These are phyloP conservation scores for Pistacia vera DNA, from an alignment of 345 rosid genomes.

Conservation along the genomic window DNA sequence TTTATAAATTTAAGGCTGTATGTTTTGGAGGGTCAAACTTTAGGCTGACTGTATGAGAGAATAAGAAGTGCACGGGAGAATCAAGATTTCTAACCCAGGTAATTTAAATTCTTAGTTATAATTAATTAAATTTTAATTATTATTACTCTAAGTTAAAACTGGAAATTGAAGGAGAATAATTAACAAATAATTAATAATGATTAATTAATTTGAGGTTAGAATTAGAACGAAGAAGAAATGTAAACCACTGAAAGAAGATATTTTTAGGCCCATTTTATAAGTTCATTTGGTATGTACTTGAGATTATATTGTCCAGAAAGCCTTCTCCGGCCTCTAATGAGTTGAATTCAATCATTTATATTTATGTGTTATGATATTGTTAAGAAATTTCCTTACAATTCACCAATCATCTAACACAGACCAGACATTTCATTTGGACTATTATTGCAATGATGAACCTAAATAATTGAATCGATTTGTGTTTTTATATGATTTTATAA, in stretches of 20 bases:
- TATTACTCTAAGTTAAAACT: not conserved
- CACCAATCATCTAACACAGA: no score
- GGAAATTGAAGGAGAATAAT: not conserved
- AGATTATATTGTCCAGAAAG: no score
- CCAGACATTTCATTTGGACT: no score
- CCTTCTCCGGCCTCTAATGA: no score
- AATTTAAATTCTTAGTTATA: no score
- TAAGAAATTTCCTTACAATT: no score
- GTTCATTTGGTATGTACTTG: no score
- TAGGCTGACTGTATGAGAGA: not conserved
- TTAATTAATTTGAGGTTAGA: constrained; percentile 13
- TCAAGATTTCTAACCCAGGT: constrained; percentile 21
- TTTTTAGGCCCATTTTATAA: constrained; percentile 15
- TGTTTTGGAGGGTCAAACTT: constrained; percentile 23
- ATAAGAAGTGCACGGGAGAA: constrained; percentile 23
- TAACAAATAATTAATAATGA: not conserved
- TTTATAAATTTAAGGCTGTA: constrained; percentile 3
- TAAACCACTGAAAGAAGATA: constrained; percentile 17
- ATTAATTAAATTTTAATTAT: not conserved
- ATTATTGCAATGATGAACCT: no score
- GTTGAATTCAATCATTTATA: no score
- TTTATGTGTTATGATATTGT: no score
- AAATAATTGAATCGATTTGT: no score
- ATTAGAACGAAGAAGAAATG: constrained; percentile 18
- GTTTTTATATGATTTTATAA: no score